Evolutionary conservation across 164 flowering plant genomes (phyloP).

Genomic region (Umbilicus rupestris): DNA sequence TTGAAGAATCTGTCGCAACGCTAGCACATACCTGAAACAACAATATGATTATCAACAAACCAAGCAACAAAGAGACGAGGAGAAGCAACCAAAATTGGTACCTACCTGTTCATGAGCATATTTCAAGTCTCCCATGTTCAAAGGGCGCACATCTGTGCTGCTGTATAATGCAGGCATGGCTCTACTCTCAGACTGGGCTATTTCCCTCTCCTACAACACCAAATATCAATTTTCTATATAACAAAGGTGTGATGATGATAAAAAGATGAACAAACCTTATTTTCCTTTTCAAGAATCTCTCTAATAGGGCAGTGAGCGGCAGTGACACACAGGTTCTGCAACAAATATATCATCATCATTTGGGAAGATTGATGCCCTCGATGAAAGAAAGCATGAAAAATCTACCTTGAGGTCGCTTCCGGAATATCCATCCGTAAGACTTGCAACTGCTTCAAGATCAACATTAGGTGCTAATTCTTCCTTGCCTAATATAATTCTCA

Average conservation of each 20-base stretch:
- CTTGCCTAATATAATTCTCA: slow-evolving; percentile 69
- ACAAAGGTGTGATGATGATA: background rate
- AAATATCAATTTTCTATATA: no score
- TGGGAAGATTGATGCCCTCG: background rate
- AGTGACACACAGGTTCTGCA: slow-evolving; percentile 67
- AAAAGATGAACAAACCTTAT: slow-evolving; percentile 38
- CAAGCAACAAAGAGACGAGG: background rate
- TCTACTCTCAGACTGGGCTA: slow-evolving; percentile 57
- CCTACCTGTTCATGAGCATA: slow-evolving; percentile 97
- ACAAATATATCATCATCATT: slow-evolving; percentile 11
- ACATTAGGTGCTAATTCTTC: slow-evolving; percentile 73
- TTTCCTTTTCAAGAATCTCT: slow-evolving; percentile 63
- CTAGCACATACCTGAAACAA: slow-evolving; percentile 50
- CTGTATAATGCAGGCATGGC: slow-evolving; percentile 51
- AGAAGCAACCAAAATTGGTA: slow-evolving; percentile 13
- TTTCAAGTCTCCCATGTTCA: slow-evolving; percentile 67
- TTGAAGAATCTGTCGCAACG: slow-evolving; percentile 68
- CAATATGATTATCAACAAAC: background rate
- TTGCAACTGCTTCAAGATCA: slow-evolving; percentile 71
- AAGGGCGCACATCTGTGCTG: slow-evolving; percentile 58
- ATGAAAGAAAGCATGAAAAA: background rate
- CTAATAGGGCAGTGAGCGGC: slow-evolving; percentile 74
- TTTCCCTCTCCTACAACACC: slow-evolving; percentile 49
- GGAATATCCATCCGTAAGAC: slow-evolving; percentile 91
- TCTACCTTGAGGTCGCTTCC: slow-evolving; percentile 95